Base-by-base conservation (phyloP, 352 stramenopile genomes). In the Phytopythium vexans region DNA sequence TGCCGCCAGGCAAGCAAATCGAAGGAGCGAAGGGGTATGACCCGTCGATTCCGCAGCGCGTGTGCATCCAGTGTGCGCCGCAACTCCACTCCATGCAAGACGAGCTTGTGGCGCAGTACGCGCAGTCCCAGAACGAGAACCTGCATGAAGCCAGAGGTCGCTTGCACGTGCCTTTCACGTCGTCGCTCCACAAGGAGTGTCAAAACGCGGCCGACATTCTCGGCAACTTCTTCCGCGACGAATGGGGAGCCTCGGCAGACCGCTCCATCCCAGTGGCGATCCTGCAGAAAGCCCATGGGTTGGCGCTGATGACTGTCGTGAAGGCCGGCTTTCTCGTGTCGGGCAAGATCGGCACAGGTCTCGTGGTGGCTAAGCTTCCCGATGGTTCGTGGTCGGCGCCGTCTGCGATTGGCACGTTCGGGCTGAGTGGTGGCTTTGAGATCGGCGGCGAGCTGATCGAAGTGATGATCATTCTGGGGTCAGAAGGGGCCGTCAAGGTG, bases 381-480 rank as follows among this genome's bases (percentile, higher is more conserved):
- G 69, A 91, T 46, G 74, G 86, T n/a, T 74, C 72, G 21, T 98
- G 92, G 92, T 95, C 79, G n/a, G 86, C 89, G 14, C 92, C 92
- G 1, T 94, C 77, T 21, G 92, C 92, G 4, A 97, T 98, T 63
- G 89, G 89, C 41, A 89, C 88, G 0, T 74, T 87, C 9, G 89
- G 90, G 43, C 62, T 97, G 6, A 79, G 82, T 27, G 71, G 69
- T 68, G 89, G 90, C 56, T 88, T 87, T 38, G 65, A 97, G 42
- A 64, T 97, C 41, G 89, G 90, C 32, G 85, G 88, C 15, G 86
- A 97, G 66, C 32, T 97, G 4, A 85, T 89, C 0, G 89, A 98
- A 66, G 79, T 97, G 31, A 82, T 97, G 42, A 95, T 98, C 66
- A 78, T 97, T 43, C 70, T 97, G 2, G 95, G 94, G 55, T 95